Percentiles rank a stretch among this genome's conserved stretches.
Conservation (phyloP, 2,329 filamentous ascomycete genomes). For the Zymoseptoria crescenta region DNA sequence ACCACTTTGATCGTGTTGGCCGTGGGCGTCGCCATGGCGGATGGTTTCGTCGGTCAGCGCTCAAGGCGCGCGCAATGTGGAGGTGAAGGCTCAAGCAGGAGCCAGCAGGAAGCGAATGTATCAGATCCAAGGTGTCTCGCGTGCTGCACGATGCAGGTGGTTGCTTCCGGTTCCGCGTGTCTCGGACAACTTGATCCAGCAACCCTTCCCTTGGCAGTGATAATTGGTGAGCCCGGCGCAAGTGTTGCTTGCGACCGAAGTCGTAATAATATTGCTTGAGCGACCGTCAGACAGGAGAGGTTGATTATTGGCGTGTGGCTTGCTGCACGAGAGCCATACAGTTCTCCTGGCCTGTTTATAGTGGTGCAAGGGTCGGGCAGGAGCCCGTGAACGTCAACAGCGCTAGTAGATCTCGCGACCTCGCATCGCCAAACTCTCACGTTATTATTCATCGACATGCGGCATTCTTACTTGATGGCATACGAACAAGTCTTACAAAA, state of each 20-base stretch:
- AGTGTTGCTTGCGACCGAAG: not conserved
- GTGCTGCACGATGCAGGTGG: not conserved
- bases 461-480: too few relatives aligned
- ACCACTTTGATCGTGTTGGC: conserved; percentile 58
- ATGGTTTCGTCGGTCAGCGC: conserved; percentile 3
- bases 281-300: not conserved
- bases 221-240: not conserved
- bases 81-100: not conserved
- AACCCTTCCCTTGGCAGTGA: not conserved
- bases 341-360: too few relatives aligned
- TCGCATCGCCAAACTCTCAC: not conserved
- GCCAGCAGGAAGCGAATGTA: not conserved
- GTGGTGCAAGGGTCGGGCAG: too few relatives aligned
- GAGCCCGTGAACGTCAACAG: not conserved
- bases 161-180: not conserved
- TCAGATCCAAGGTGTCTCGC: not conserved
- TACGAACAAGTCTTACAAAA: too few relatives aligned
- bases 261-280: not conserved
- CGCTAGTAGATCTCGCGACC: not conserved
- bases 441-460: not conserved
- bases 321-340: too few relatives aligned
- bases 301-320: not conserved
- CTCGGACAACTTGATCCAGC: not conserved
- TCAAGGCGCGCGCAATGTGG: conserved; percentile 7
- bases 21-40: conserved; percentile 19